phyloP scores from a whole-genome alignment of 768 basidiomycete species.

The Amylocystis lapponica region DNA sequence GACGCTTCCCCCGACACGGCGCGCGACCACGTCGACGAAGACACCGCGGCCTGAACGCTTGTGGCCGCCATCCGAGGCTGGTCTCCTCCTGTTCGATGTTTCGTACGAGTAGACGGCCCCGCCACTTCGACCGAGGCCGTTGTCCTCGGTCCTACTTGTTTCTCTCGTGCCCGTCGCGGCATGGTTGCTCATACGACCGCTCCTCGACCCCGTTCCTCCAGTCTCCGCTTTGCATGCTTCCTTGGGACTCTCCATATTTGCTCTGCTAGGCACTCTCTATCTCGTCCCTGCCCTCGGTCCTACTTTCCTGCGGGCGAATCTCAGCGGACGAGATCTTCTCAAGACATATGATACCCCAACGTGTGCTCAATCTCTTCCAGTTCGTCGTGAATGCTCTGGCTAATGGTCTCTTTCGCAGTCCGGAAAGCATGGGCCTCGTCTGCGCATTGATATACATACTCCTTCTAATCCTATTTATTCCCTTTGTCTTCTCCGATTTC shows the following conservation, averaged over 20 bases:
- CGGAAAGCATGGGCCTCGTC: constrained; percentile 90
- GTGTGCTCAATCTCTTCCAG: constrained; percentile 33
- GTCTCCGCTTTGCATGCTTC: constrained; percentile 73
- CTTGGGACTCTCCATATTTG: constrained; percentile 78
- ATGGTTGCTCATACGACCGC: constrained; percentile 70
- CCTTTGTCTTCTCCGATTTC: constrained; percentile 84
- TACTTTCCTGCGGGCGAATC: constrained; percentile 71
- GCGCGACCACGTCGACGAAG: too few species aligned
- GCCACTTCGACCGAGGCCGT: constrained; percentile 14
- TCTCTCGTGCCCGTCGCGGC: constrained; percentile 60
- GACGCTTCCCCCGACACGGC: too few species aligned
- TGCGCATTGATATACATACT: constrained; percentile 87
- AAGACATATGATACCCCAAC: constrained; percentile 74
- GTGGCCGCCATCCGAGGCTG: too few species aligned
- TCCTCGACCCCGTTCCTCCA: constrained; percentile 62
- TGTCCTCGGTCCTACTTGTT: constrained; percentile 38
- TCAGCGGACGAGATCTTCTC: constrained; percentile 83
- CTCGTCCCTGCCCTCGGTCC: constrained; percentile 81
- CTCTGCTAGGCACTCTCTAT: constrained; percentile 69
- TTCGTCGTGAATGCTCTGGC: neutral
- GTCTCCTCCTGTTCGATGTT: too few species aligned
- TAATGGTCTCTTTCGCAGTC: constrained; percentile 44
- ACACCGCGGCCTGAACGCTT: too few species aligned
- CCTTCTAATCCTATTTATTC: constrained; percentile 86
- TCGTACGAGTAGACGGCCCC: constrained; percentile 1